phyloP scores from a whole-genome alignment of 1,284 basidiomycete genomes.

The Sporisorium exsertum region DNA sequence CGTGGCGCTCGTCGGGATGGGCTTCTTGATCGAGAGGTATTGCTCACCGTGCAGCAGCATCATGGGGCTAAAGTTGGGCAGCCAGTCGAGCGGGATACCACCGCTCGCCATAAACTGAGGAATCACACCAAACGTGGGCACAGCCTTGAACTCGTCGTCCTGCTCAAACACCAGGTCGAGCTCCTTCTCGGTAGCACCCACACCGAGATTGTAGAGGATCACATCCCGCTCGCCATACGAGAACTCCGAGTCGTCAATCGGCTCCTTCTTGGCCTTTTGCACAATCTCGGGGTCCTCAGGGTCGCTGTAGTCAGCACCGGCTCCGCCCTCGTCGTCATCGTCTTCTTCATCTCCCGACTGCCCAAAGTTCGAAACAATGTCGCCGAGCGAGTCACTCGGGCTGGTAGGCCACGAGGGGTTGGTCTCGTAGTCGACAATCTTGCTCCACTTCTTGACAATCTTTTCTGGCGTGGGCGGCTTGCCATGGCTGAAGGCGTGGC shows the following conservation, averaged over 20 bases:
- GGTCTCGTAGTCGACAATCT: slow-evolving; percentile 67
- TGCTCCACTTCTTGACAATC: slow-evolving; percentile 62
- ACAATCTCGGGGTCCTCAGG: slow-evolving; percentile 87
- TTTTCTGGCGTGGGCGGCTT: slow-evolving; percentile 62
- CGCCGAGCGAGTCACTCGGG: slow-evolving; percentile 62
- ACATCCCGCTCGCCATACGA: slow-evolving; percentile 89
- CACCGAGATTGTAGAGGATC: slow-evolving; percentile 93
- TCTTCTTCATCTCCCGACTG: slow-evolving; percentile 58
- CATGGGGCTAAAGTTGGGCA: slow-evolving; percentile 93
- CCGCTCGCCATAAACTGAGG: slow-evolving; percentile 78
- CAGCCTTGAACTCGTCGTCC: slow-evolving; percentile 83
- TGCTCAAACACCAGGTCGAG: slow-evolving; percentile 92
- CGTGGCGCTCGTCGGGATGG: slow-evolving; percentile 87
- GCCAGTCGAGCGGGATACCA: slow-evolving; percentile 77
- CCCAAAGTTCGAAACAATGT: slow-evolving; percentile 66
- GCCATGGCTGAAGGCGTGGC: slow-evolving; percentile 71
- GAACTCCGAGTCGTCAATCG: slow-evolving; percentile 57
- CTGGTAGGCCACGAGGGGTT: slow-evolving; percentile 65
- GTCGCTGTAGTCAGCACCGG: slow-evolving; percentile 75
- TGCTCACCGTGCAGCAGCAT: slow-evolving; percentile 99
- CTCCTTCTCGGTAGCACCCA: slow-evolving; percentile 94
- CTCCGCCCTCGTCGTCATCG: slow-evolving; percentile 45
- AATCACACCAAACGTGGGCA: slow-evolving; percentile 95
- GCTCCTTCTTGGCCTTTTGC: slow-evolving; percentile 80
- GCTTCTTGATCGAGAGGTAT: slow-evolving; percentile 86